A percentile compares a stretch with the other conserved stretches of the same genome.
Conservation (phyloP, 164 flowering plant species). For the Dillenia turbinata region DNA sequence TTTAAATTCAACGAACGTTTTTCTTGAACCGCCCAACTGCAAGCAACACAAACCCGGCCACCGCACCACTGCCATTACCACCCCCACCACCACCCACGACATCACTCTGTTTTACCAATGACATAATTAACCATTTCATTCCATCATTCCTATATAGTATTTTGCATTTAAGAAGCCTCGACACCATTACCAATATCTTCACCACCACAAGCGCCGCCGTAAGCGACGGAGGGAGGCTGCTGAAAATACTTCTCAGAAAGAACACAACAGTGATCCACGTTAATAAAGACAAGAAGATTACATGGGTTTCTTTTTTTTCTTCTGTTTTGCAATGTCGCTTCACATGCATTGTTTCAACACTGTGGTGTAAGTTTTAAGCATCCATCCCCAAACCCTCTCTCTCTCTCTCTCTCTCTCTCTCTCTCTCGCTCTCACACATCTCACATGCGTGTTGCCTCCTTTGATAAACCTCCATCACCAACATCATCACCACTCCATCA, state of each 20-base stretch:
- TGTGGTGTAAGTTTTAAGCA: conserved; percentile 47
- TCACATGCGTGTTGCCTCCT: conserved; percentile 64
- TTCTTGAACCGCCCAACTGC: too few relatives aligned
- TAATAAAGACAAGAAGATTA: too few relatives aligned
- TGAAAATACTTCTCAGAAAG: too few relatives aligned
- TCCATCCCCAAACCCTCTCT: conserved; percentile 9
- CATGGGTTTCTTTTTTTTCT: too few relatives aligned
- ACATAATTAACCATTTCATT: too few relatives aligned
- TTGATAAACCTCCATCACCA: conserved; percentile 22
- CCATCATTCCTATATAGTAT: too few relatives aligned
- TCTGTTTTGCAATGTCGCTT: background rate
- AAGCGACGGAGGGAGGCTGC: too few relatives aligned
- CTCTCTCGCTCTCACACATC: conserved; percentile 13
- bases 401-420: conserved; percentile 13
- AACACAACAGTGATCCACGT: too few relatives aligned
- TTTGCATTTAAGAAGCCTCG: background rate
- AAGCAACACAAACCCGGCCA: too few relatives aligned
- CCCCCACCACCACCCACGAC: background rate
- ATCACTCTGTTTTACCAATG: background rate
- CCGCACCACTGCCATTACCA: too few relatives aligned
- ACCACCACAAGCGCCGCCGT: conserved; percentile 1
- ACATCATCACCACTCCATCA: conserved; percentile 15
- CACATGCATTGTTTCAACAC: conserved; percentile 39
- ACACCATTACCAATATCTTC: background rate
- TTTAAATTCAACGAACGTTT: too few relatives aligned